These are phyloP conservation scores for Trichoderma endophyticum DNA, from an alignment of 2,329 filamentous ascomycete species.

Conservation along the genomic window DNA sequence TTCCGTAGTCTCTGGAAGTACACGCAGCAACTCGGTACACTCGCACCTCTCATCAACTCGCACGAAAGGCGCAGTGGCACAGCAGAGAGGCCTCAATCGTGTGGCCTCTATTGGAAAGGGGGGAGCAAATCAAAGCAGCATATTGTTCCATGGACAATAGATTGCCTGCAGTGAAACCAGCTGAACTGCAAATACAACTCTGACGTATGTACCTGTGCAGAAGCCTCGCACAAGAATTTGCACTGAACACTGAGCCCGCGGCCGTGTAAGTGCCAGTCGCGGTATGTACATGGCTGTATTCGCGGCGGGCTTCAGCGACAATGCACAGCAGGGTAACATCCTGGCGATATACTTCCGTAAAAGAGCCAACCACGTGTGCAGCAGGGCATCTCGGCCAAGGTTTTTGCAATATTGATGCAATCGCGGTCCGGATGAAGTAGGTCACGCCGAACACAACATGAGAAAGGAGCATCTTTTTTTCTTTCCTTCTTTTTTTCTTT, in stretches of 20 bases:
- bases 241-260: background rate
- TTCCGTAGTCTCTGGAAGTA: background rate
- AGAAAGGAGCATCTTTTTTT: background rate
- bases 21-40: background rate
- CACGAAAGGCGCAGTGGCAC: background rate
- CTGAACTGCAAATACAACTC: background rate
- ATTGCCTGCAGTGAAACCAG: conserved; percentile 7
- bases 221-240: background rate
- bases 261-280: background rate
- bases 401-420: background rate
- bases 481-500: background rate
- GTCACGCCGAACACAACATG: background rate
- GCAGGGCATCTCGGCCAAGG: background rate
- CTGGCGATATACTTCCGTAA: background rate
- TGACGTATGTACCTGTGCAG: background rate
- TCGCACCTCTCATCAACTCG: background rate
- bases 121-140: background rate
- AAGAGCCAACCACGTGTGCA: background rate
- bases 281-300: background rate
- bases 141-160: background rate
- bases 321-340: background rate
- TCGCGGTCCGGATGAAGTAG: background rate
- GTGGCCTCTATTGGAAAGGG: background rate
- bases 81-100: background rate
- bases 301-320: background rate